Evolutionary conservation across 2,329 filamentous ascomycete genomes (phyloP).

Genomic region (Diaporthe nobilis): DNA sequence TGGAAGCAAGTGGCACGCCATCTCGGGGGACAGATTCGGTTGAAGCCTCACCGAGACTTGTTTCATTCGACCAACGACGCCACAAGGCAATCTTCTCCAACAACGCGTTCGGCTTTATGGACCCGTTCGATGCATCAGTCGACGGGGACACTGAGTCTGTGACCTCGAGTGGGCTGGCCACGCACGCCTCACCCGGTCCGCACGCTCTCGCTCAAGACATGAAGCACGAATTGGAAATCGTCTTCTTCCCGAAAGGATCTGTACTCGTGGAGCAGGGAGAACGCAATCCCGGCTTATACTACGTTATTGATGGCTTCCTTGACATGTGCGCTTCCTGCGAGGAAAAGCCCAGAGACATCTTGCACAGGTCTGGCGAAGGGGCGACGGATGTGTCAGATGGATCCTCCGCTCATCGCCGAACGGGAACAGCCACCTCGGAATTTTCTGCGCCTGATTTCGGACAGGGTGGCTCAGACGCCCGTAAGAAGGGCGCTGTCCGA

Average conservation of each 20-base stretch:
- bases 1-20: conserved; percentile 77
- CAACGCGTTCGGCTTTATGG: conserved; percentile 92
- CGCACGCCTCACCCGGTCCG: conserved; percentile 73
- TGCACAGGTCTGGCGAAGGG: conserved; percentile 52
- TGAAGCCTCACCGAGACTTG: conserved; percentile 86
- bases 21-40: conserved; percentile 80
- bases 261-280: conserved; percentile 97
- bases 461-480: conserved; percentile 52
- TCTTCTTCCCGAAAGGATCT: conserved; percentile 95
- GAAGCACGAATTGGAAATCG: conserved; percentile 94
- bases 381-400: conserved; percentile 54
- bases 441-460: conserved; percentile 48
- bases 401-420: conserved; percentile 36
- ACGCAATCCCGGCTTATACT: conserved; percentile 95
- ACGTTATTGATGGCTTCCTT: conserved; percentile 96
- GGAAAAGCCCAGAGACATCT: conserved; percentile 62
- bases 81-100: conserved; percentile 84
- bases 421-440: conserved; percentile 42
- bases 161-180: conserved; percentile 77
- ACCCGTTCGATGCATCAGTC: conserved; percentile 80
- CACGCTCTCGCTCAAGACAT: conserved; percentile 82
- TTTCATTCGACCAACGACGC: conserved; percentile 85
- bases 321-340: conserved; percentile 89
- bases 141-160: conserved; percentile 92
- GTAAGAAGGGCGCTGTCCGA: conserved; percentile 64